Conservation (phyloP, 2,329 filamentous ascomycete genomes). For the Lasiodiplodia hormozganensis region DNA sequence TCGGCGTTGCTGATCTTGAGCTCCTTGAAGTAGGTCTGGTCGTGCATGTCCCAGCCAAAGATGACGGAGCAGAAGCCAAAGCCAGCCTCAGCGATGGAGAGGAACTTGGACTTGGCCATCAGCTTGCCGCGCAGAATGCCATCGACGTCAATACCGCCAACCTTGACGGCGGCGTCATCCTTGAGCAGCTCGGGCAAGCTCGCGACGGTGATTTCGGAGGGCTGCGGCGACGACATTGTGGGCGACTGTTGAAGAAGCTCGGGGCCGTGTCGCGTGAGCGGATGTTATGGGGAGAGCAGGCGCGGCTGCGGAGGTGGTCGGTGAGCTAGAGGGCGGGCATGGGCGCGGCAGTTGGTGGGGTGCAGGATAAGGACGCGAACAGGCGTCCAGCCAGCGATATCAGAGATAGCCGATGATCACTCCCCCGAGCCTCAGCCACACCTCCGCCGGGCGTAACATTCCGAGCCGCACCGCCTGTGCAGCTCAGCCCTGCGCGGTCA, state of each 20-base stretch:
- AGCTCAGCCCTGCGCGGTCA: background rate
- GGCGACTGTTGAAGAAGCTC: constrained; percentile 26
- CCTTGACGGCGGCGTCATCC: constrained; percentile 80
- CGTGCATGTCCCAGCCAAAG: constrained; percentile 98
- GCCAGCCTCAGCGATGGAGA: constrained; percentile 78
- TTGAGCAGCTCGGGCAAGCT: constrained; percentile 71
- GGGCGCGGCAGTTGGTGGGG: constrained; percentile 14
- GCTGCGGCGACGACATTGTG: constrained; percentile 37
- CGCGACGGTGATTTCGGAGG: constrained; percentile 63
- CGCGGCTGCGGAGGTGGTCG: background rate
- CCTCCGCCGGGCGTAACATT: background rate
- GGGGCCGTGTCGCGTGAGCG: constrained; percentile 10
- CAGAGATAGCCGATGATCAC: constrained; percentile 9
- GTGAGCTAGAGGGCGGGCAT: background rate
- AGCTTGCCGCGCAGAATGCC: constrained; percentile 88
- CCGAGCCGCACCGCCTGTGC: background rate
- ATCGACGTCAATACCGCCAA: constrained; percentile 87
- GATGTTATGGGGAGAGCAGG: constrained; percentile 10
- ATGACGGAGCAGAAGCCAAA: constrained; percentile 96
- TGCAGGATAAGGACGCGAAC: constrained; percentile 8
- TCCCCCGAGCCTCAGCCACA: background rate
- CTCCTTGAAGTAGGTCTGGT: constrained; percentile 85
- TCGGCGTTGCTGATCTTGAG: constrained; percentile 87
- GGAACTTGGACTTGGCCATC: constrained; percentile 90
- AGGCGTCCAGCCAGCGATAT: constrained; percentile 17